These are phyloP conservation scores for Nakaseomyces delphensis DNA, from an alignment of 1,139 yeast species.

Conservation along the genomic window DNA sequence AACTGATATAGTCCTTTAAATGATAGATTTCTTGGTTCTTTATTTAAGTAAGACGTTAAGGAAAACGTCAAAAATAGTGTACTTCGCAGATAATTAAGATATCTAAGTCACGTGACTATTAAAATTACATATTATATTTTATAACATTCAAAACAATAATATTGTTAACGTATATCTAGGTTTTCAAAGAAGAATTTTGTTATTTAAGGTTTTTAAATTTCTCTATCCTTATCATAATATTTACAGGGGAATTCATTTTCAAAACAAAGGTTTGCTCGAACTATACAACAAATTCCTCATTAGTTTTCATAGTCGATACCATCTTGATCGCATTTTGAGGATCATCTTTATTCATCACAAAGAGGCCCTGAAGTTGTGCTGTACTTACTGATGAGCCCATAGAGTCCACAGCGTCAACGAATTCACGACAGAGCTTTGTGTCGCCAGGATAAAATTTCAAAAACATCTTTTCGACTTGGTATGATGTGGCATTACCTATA, in stretches of 20 bases:
- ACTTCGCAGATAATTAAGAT: no score
- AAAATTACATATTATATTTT: no score
- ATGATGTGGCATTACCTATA: slow-evolving; percentile 75
- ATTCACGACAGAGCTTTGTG: slow-evolving; percentile 49
- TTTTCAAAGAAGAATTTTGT: no score
- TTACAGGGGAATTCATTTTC: not conserved
- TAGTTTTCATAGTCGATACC: slow-evolving; percentile 3
- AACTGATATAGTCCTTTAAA: no score
- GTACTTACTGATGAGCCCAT: slow-evolving; percentile 66
- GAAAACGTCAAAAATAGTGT: no score
- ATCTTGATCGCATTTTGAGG: slow-evolving; percentile 61
- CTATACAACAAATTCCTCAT: not conserved
- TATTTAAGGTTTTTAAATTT: no score
- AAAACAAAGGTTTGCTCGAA: no score
- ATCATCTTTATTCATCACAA: slow-evolving; percentile 82
- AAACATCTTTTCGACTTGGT: slow-evolving; percentile 79
- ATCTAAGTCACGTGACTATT: no score
- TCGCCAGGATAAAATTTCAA: slow-evolving; percentile 74
- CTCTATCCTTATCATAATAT: not conserved
- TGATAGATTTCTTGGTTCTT: no score
- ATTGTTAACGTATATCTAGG: no score
- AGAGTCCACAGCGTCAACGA: slow-evolving; percentile 44
- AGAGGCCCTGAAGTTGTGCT: slow-evolving; percentile 91
- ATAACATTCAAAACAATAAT: no score
- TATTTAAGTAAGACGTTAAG: not conserved